phyloP scores from a whole-genome alignment of 202 grass and related monocot genomes.

The Thinopyrum obtusiflorum region DNA sequence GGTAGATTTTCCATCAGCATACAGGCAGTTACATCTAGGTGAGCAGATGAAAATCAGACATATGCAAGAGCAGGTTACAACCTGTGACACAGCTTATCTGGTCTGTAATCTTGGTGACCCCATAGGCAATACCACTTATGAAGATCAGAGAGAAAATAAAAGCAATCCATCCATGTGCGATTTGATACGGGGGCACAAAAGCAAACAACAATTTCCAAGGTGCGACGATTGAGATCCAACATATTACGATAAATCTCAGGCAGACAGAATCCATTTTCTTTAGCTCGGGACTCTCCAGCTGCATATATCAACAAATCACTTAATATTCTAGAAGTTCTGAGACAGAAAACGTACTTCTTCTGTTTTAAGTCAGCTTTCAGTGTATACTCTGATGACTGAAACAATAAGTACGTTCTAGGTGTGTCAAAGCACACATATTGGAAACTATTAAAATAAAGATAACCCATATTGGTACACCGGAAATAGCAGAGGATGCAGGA shows the following conservation, averaged over 20 bases:
- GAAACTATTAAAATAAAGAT: slow-evolving; percentile 1
- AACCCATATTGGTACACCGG: neutral
- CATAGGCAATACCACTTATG: slow-evolving; percentile 89
- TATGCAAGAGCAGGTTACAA: slow-evolving; percentile 30
- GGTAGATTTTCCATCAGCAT: slow-evolving; percentile 16
- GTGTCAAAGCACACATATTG: no score
- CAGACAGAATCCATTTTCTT: slow-evolving; percentile 44
- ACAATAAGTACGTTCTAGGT: no score
- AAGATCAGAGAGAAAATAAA: slow-evolving; percentile 69
- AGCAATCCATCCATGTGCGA: slow-evolving; percentile 81
- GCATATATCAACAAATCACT: neutral
- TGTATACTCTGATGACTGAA: no score
- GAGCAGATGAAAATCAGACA: slow-evolving; percentile 6
- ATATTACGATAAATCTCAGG: slow-evolving; percentile 36
- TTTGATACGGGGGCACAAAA: slow-evolving; percentile 75
- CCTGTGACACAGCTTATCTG: slow-evolving; percentile 94
- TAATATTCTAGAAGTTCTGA: neutral
- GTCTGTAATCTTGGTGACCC: slow-evolving; percentile 87
- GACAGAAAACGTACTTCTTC: no score
- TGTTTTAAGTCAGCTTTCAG: no score
- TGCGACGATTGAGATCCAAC: slow-evolving; percentile 52
- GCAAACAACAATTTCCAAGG: slow-evolving; percentile 89
- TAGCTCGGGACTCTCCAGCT: slow-evolving; percentile 63
- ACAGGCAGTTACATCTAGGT: neutral
- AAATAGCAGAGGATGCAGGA: neutral